Conservation (phyloP, 192 early-diverging fungal species). For the Dispira simplex region DNA sequence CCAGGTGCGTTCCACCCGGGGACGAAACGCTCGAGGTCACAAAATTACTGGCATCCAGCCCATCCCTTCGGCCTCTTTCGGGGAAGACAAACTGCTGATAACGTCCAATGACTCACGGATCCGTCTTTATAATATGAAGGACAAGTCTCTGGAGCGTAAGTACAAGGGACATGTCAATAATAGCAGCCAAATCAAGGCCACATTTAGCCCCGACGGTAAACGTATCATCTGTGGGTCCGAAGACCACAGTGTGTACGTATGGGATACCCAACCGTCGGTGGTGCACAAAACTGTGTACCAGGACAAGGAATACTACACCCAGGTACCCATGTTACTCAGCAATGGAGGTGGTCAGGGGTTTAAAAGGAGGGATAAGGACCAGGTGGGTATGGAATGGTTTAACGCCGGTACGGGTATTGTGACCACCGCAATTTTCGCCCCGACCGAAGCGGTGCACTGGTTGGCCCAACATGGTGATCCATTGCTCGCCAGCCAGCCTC, state of each 20-base stretch:
- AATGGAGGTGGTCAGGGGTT: slow-evolving; percentile 11
- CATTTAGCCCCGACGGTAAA: slow-evolving; percentile 56
- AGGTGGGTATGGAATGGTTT: slow-evolving; percentile 36
- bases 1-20: slow-evolving; percentile 39
- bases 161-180: slow-evolving; percentile 66
- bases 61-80: slow-evolving; percentile 29
- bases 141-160: slow-evolving; percentile 61
- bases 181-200: slow-evolving; percentile 55
- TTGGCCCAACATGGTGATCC: slow-evolving; percentile 36
- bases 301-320: slow-evolving; percentile 27
- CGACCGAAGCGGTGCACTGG: slow-evolving; percentile 37
- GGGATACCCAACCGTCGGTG: slow-evolving; percentile 32
- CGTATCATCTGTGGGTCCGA: slow-evolving; percentile 77
- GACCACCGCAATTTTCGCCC: slow-evolving; percentile 46
- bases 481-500: slow-evolving; percentile 22
- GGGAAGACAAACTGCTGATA: slow-evolving; percentile 48
- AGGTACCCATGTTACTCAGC: slow-evolving; percentile 18
- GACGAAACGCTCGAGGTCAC: slow-evolving; percentile 39
- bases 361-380: slow-evolving; percentile 24
- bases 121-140: slow-evolving; percentile 58
- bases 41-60: slow-evolving; percentile 76
- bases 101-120: slow-evolving; percentile 74
- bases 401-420: slow-evolving; percentile 36
- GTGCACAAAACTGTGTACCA: slow-evolving; percentile 18
- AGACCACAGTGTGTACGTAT: slow-evolving; percentile 60